These are phyloP conservation scores for Prosopis cineraria DNA, from an alignment of 306 rosid genomes.

Conservation along the genomic window DNA sequence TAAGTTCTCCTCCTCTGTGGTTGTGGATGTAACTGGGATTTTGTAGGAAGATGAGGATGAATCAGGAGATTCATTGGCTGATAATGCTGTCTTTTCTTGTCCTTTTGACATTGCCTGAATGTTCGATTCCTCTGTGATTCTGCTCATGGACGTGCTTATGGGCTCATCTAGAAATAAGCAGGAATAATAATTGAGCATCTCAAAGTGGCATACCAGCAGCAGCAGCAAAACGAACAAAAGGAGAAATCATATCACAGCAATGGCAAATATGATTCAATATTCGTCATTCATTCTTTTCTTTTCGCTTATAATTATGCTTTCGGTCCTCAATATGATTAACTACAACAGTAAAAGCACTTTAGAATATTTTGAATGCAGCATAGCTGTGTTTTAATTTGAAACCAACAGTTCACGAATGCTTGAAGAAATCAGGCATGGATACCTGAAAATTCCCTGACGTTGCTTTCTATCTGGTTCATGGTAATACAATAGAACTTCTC, in stretches of 20 bases:
- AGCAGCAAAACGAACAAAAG: conserved; percentile 27
- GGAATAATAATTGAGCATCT: background rate
- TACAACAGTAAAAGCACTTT: conserved; percentile 2
- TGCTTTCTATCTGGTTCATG: conserved; percentile 54
- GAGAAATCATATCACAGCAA: background rate
- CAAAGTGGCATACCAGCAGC: background rate
- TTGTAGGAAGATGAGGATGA: conserved; percentile 75
- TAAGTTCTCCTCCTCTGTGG: conserved; percentile 27
- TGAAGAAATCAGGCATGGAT: background rate
- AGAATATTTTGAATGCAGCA: conserved; percentile 15
- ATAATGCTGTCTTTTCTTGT: conserved; percentile 43
- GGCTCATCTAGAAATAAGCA: conserved; percentile 45
- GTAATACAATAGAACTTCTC: conserved; percentile 50
- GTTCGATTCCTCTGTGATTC: conserved; percentile 46
- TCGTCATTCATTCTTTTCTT: conserved; percentile 12
- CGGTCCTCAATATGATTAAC: conserved; percentile 27
- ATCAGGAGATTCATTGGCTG: conserved; percentile 60
- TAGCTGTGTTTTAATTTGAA: background rate
- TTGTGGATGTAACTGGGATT: conserved; percentile 40
- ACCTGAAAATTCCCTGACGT: conserved; percentile 51
- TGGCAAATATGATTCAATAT: conserved; percentile 4
- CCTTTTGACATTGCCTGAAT: conserved; percentile 42
- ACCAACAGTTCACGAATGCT: background rate
- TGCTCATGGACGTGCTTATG: conserved; percentile 45
- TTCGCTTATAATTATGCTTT: conserved; percentile 34